Conservation (phyloP, 306 rosid genomes). For the Cicer bijugum region DNA sequence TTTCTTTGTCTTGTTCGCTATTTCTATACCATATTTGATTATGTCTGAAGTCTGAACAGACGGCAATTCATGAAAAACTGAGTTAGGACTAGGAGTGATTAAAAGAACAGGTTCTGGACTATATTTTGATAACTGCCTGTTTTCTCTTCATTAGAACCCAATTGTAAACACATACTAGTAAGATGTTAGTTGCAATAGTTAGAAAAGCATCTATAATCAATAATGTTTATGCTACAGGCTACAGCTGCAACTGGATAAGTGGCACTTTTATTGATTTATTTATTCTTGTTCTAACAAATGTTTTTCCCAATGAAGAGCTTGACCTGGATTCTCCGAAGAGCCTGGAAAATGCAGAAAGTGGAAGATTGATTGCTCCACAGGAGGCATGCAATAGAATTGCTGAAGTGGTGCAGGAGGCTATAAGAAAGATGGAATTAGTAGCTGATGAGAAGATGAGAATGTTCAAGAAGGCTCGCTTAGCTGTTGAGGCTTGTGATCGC, state of each 20-base stretch:
- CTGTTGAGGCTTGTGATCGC: constrained; percentile 83
- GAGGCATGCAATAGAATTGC: constrained; percentile 94
- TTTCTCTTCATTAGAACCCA: constrained; percentile 23
- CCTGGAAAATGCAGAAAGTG: constrained; percentile 86
- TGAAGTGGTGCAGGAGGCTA: constrained; percentile 95
- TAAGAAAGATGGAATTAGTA: constrained; percentile 95
- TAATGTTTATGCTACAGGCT: not conserved
- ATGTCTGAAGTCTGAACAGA: constrained; percentile 8
- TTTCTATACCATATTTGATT: constrained; percentile 33
- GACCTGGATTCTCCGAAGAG: constrained; percentile 74
- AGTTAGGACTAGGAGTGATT: constrained; percentile 6
- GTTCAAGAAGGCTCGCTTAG: constrained; percentile 89
- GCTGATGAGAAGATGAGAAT: constrained; percentile 98
- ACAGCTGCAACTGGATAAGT: constrained; percentile 20
- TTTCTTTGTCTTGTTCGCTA: not conserved
- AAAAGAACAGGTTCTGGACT: not conserved
- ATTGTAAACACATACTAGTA: constrained; percentile 16
- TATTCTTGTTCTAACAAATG: constrained; percentile 29
- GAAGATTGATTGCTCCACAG: constrained; percentile 87
- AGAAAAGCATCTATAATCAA: constrained; percentile 2
- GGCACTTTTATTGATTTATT: not conserved
- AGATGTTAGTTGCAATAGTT: constrained; percentile 7
- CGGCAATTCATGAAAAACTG: not conserved
- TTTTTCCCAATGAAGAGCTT: constrained; percentile 68
- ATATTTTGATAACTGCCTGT: constrained; percentile 20